phyloP scores from a whole-genome alignment of 139 green algal genomes.

The Chlamydomonas asymmetrica region DNA sequence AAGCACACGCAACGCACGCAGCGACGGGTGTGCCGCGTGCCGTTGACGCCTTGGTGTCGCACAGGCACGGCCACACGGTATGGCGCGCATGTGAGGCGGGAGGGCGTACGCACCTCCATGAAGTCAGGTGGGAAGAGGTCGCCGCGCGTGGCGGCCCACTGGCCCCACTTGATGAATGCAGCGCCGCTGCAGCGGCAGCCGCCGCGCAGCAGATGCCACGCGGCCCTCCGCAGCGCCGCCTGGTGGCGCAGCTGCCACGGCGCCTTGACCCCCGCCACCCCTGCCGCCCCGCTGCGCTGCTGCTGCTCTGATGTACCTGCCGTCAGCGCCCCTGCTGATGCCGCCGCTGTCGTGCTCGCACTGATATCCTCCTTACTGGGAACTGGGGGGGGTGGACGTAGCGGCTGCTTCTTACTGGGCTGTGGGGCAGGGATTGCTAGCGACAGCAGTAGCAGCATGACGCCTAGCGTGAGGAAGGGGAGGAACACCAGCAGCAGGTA shows the following conservation, averaged over 20 bases:
- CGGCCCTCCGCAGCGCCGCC: slow-evolving; percentile 22
- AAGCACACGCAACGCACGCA: too few species aligned
- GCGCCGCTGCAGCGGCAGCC: slow-evolving; percentile 63
- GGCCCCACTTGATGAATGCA: slow-evolving; percentile 83
- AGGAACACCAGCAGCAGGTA: slow-evolving; percentile 65
- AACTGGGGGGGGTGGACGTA: too few species aligned
- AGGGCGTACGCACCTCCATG: slow-evolving; percentile 76
- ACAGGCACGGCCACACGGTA: too few species aligned
- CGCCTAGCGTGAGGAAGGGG: slow-evolving; percentile 67
- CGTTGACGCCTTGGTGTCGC: too few species aligned
- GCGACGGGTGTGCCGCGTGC: too few species aligned
- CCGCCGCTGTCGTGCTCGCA: neutral
- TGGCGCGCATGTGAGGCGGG: too few species aligned
- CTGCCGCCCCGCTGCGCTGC: slow-evolving; percentile 3
- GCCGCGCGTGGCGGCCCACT: slow-evolving; percentile 89
- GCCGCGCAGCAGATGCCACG: slow-evolving; percentile 63
- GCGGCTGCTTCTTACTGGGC: too few species aligned
- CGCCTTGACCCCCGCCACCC: neutral
- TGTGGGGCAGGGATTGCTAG: too few species aligned
- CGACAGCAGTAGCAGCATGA: slow-evolving; percentile 57
- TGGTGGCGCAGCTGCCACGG: neutral
- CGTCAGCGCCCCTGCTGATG: neutral
- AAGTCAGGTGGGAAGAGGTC: slow-evolving; percentile 95
- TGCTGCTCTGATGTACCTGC: neutral
- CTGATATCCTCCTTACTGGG: too few species aligned